Evolutionary conservation across 1,284 basidiomycete species (phyloP).

Genomic region (Peniophora sp.): DNA sequence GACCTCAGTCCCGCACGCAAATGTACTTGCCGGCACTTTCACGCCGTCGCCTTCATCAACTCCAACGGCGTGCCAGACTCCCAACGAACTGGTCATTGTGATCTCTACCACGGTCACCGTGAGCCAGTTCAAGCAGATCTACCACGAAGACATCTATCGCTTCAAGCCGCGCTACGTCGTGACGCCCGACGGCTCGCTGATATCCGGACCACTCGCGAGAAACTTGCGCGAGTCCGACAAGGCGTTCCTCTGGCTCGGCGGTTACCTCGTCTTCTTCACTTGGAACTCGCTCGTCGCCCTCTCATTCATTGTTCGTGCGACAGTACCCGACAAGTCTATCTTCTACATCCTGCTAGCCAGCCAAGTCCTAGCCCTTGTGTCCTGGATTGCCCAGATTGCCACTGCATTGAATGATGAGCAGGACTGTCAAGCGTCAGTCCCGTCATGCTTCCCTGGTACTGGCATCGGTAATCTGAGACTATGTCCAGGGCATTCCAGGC

Average conservation of each 20-base stretch:
- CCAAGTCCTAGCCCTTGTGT: constrained; percentile 44
- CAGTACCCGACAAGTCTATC: constrained; percentile 53
- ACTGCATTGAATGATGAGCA: constrained; percentile 36
- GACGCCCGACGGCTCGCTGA: constrained; percentile 52
- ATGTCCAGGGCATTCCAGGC: constrained; percentile 2
- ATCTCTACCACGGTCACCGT: constrained; percentile 44
- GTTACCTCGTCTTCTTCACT: constrained; percentile 43
- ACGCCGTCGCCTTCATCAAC: constrained; percentile 4
- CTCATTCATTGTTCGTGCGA: constrained; percentile 45
- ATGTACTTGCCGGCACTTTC: no score
- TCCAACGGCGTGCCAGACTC: constrained; percentile 5
- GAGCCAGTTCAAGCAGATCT: constrained; percentile 38
- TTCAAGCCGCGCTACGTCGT: constrained; percentile 42
- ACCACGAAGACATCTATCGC: constrained; percentile 30
- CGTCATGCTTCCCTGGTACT: not conserved
- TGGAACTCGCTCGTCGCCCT: constrained; percentile 45
- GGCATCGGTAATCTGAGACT: constrained; percentile 6
- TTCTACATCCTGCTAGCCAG: constrained; percentile 49
- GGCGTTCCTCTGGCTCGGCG: constrained; percentile 39
- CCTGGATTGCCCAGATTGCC: constrained; percentile 34
- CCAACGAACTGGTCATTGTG: constrained; percentile 34
- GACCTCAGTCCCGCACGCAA: no score
- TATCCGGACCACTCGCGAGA: constrained; percentile 36
- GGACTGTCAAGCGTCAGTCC: constrained; percentile 30
- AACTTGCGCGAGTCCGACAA: constrained; percentile 36